Percentiles rank a stretch among this genome's conserved stretches.
Conservation (phyloP, 768 basidiomycete genomes). For the Chiua virens region DNA sequence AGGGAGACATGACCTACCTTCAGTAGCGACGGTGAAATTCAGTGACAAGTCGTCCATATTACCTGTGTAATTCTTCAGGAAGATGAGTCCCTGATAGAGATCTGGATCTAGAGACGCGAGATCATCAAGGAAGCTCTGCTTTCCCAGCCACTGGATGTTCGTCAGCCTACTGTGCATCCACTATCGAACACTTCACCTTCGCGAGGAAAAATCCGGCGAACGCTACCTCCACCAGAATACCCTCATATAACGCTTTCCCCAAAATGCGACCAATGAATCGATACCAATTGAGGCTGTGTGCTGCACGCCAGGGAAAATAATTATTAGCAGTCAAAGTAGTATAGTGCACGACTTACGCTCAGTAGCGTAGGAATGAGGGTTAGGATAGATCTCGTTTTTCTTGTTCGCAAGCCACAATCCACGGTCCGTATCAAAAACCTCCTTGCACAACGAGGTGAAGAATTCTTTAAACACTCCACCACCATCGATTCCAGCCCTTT, state of each 20-base stretch:
- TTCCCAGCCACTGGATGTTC: constrained; percentile 75
- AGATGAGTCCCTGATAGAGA: constrained; percentile 88
- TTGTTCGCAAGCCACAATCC: constrained; percentile 91
- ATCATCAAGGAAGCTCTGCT: constrained; percentile 91
- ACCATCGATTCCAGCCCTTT: constrained; percentile 88
- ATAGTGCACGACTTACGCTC: constrained; percentile 56
- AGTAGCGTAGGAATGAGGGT: constrained; percentile 87
- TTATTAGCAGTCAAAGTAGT: not conserved
- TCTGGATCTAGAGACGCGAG: constrained; percentile 89
- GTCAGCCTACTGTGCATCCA: not conserved
- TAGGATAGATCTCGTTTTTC: constrained; percentile 94
- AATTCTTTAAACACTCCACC: constrained; percentile 99
- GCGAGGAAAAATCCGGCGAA: constrained; percentile 96
- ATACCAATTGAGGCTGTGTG: constrained; percentile 88
- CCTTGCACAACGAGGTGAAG: constrained; percentile 87
- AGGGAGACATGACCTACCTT: constrained; percentile 64
- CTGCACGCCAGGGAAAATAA: constrained; percentile 37
- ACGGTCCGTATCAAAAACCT: constrained; percentile 92
- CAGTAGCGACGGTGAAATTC: constrained; percentile 84
- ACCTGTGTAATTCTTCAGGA: constrained; percentile 88
- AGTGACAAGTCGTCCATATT: constrained; percentile 86
- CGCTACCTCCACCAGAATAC: constrained; percentile 90
- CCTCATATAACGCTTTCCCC: constrained; percentile 96
- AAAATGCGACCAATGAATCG: constrained; percentile 90
- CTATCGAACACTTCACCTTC: constrained; percentile 49